Percentiles rank a stretch among this genome's conserved stretches.
Conservation (phyloP, 2,329 filamentous ascomycete genomes). For the Diaporthe citrichinensis region DNA sequence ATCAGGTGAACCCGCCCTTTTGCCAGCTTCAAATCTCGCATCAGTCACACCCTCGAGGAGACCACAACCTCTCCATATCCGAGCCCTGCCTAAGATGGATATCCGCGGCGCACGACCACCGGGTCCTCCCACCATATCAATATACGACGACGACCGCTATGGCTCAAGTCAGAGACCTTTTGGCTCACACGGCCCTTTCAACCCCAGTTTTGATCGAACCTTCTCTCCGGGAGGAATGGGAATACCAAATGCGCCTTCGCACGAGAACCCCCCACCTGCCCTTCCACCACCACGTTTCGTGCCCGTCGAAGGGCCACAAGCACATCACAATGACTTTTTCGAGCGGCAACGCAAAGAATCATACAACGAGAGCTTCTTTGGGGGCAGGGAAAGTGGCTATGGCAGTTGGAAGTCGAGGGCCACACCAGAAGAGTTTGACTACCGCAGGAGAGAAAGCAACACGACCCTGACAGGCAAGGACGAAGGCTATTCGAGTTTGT, state of each 20-base stretch:
- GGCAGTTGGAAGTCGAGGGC: slow-evolving; percentile 43
- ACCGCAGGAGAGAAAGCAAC: slow-evolving; percentile 51
- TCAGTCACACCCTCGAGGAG: neutral
- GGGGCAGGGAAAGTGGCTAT: slow-evolving; percentile 58
- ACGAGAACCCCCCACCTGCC: slow-evolving; percentile 57
- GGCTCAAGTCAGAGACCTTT: slow-evolving; percentile 33
- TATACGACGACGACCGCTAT: slow-evolving; percentile 35
- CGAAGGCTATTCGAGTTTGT: slow-evolving; percentile 55
- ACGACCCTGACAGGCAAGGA: slow-evolving; percentile 51
- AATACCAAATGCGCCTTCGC: slow-evolving; percentile 56
- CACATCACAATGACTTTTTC: slow-evolving; percentile 45
- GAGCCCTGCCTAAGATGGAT: slow-evolving; percentile 34
- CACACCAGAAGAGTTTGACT: slow-evolving; percentile 52
- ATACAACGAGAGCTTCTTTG: slow-evolving; percentile 48
- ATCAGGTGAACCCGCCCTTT: neutral
- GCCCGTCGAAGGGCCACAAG: slow-evolving; percentile 53
- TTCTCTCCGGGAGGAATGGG: slow-evolving; percentile 52
- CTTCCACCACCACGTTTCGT: slow-evolving; percentile 61
- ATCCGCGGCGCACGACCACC: slow-evolving; percentile 40
- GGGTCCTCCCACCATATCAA: slow-evolving; percentile 37
- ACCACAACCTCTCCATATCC: too few relatives aligned
- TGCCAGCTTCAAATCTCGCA: neutral
- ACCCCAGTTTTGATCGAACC: slow-evolving; percentile 31
- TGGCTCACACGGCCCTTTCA: slow-evolving; percentile 36
- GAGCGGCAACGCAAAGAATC: slow-evolving; percentile 45